Base-by-base conservation (phyloP, 495 filamentous ascomycete species). In the Penicillium ochrochloron region DNA sequence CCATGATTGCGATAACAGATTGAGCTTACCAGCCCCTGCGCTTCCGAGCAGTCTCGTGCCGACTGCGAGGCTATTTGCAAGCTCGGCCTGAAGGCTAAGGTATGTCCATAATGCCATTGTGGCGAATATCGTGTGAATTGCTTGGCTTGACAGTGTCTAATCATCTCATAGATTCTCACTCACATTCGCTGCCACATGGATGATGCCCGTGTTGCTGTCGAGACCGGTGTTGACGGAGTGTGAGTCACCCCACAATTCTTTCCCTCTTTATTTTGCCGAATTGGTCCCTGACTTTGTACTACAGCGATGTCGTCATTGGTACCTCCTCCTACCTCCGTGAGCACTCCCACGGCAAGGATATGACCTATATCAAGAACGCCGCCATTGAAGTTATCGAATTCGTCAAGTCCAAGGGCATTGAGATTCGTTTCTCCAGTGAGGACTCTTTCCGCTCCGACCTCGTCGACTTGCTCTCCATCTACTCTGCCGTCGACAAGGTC, bases 171-270 rank as follows among this genome's bases (percentile, higher is more conserved):
- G 85, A 88, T 89, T 68, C 81, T 89, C 56, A 89, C 87, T 78
- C 91, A 97, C 81, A 92, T 97, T 70, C 88, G 94, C 69, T 97
- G 92, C 82, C 87, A 96, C 76, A 95, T 97, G 92, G 88, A 92
- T 67, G 94, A 97, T 85, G 94, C 92, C 64, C 84, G 88, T 71
- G 83, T 96, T 70, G 94, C 94, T 42, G 91, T 96, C 60, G 86
- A 96, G 80, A 94, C 90, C 37, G 94, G 93, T 76, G 87, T 90
- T 61, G 87, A 90, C 67, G 87, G 85, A 73, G 78, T 92, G 77
- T 84, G 75, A 81, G 82, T 78, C n/a, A 46, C 59, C 39, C 55
- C 56, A 2, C 56, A 29, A 15, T 51, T 29, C 33, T 7, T 59
- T 17, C 34, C n/a, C n/a, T 37, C 3, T 14, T 34, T 14, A 15